Conservation (phyloP, 305 asterid species). For the Striga hermonthica region DNA sequence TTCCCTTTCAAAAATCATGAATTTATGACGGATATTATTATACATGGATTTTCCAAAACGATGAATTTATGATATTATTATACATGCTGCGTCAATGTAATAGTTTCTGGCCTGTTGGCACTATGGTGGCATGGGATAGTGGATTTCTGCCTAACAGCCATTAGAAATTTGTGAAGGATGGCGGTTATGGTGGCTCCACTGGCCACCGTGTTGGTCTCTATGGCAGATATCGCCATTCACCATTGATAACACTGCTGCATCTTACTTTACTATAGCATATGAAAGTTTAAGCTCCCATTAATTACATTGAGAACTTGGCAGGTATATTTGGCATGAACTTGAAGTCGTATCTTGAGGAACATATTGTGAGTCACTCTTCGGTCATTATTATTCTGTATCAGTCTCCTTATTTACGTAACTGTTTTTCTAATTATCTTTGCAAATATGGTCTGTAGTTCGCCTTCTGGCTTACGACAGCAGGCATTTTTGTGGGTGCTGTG, state of each 20-base stretch:
- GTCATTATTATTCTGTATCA: background rate
- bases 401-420: slow-evolving; percentile 6
- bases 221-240: too few species aligned
- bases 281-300: slow-evolving; percentile 14
- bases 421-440: slow-evolving; percentile 17
- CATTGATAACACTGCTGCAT: too few species aligned
- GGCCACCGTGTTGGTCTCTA: too few species aligned
- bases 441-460: slow-evolving; percentile 60
- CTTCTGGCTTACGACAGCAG: slow-evolving; percentile 90
- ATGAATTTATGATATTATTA: too few species aligned
- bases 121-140: too few species aligned
- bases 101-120: too few species aligned
- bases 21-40: too few species aligned
- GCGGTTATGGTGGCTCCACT: too few species aligned
- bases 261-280: background rate
- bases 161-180: too few species aligned
- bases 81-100: too few species aligned
- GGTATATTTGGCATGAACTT: slow-evolving; percentile 99
- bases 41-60: too few species aligned
- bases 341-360: slow-evolving; percentile 94
- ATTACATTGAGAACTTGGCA: slow-evolving; percentile 33
- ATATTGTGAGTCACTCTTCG: slow-evolving; percentile 52
- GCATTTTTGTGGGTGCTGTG: slow-evolving; percentile 68
- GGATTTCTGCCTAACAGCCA: too few species aligned
- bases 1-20: background rate